These are phyloP conservation scores for Diaporthe vaccinii DNA, from an alignment of 2,329 filamentous ascomycete species.

Conservation along the genomic window DNA sequence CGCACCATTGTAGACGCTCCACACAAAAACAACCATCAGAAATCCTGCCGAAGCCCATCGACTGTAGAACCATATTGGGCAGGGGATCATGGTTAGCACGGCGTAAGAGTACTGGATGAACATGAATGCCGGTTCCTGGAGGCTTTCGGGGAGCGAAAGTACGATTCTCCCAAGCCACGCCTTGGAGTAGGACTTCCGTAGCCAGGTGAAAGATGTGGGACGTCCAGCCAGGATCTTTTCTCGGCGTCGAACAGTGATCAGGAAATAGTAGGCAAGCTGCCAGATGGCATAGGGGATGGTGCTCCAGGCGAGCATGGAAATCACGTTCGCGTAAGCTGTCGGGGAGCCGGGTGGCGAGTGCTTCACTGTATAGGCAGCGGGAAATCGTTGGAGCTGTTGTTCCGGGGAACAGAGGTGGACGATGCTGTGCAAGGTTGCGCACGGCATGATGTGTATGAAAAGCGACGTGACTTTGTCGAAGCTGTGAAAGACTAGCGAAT, in stretches of 20 bases:
- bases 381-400: slow-evolving; percentile 78
- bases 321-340: slow-evolving; percentile 81
- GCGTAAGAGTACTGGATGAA: slow-evolving; percentile 94
- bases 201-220: slow-evolving; percentile 97
- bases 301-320: slow-evolving; percentile 94
- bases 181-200: slow-evolving; percentile 90
- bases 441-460: slow-evolving; percentile 99
- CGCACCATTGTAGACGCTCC: slow-evolving; percentile 97
- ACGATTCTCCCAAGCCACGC: slow-evolving; percentile 91
- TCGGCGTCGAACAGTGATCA: slow-evolving; percentile 94
- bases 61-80: slow-evolving; percentile 94
- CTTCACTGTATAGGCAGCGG: slow-evolving; percentile 88
- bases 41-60: slow-evolving; percentile 84
- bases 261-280: slow-evolving; percentile 93
- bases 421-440: slow-evolving; percentile 90
- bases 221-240: slow-evolving; percentile 96
- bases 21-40: slow-evolving; percentile 85
- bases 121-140: slow-evolving; percentile 96
- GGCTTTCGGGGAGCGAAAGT: slow-evolving; percentile 76
- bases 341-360: slow-evolving; percentile 76
- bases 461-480: slow-evolving; percentile 97
- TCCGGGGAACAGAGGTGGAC: slow-evolving; percentile 83
- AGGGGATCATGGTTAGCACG: slow-evolving; percentile 92
- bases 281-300: slow-evolving; percentile 92
- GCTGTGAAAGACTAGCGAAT: slow-evolving; percentile 97